phyloP scores from a whole-genome alignment of 2,329 filamentous ascomycete genomes.

The Microdochium bolleyi region DNA sequence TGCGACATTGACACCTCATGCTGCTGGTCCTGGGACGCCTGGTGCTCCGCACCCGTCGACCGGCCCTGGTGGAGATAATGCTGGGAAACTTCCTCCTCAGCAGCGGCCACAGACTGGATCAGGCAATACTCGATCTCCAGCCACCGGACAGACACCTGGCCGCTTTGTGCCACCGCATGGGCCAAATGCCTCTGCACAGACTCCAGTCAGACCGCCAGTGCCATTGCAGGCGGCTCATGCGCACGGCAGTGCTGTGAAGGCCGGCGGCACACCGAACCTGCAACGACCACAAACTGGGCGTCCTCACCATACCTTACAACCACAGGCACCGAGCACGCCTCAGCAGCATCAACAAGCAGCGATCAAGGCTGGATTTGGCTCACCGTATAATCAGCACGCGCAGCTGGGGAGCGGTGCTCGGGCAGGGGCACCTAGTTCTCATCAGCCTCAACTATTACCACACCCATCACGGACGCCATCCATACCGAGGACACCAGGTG shows the following conservation, averaged over 20 bases:
- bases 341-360: slow-evolving; percentile 6
- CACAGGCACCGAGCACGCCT: slow-evolving; percentile 1
- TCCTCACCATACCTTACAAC: not conserved
- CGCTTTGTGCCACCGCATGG: not conserved
- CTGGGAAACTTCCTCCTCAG: not conserved
- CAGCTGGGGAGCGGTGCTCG: slow-evolving; percentile 9
- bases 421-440: not conserved
- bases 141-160: not conserved
- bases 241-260: not conserved
- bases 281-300: not conserved
- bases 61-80: not conserved
- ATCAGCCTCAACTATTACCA: slow-evolving; percentile 11
- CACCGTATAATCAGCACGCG: slow-evolving; percentile 17
- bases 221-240: not conserved
- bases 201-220: not conserved
- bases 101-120: not conserved
- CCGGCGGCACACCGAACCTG: not conserved
- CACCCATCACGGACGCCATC: slow-evolving; percentile 6
- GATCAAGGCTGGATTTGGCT: slow-evolving; percentile 8
- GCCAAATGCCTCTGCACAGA: not conserved
- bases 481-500: slow-evolving; percentile 14
- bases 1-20: not conserved
- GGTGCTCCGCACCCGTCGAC: not conserved
- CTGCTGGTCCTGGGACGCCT: not conserved
- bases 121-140: not conserved